phyloP scores from a whole-genome alignment of 441 rosid genomes.

The Hura crepitans region DNA sequence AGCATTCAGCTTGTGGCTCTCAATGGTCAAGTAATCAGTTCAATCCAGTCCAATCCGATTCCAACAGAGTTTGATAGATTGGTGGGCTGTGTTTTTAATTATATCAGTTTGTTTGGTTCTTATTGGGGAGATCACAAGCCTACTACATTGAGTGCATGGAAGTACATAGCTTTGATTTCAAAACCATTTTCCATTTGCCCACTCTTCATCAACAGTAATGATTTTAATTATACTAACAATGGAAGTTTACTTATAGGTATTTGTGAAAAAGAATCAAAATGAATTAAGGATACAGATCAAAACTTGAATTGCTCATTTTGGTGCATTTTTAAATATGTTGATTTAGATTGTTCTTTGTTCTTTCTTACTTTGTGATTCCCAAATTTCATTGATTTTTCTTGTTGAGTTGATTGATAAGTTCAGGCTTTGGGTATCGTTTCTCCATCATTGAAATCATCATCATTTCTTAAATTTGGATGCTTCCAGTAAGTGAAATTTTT shows the following conservation, averaged over 20 bases:
- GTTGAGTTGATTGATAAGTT: neutral
- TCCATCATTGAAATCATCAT: neutral
- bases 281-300: neutral
- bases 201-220: neutral
- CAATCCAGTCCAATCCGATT: too few relatives aligned
- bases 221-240: neutral
- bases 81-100: neutral
- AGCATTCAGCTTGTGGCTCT: neutral
- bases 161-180: neutral
- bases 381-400: neutral
- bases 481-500: neutral
- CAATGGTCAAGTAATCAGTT: too few relatives aligned
- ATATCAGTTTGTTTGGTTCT: neutral
- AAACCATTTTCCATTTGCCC: neutral
- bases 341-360: neutral
- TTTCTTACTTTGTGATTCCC: neutral
- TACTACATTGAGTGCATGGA: neutral
- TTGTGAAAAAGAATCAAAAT: conserved; percentile 1
- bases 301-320: neutral
- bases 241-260: neutral
- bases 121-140: too few relatives aligned
- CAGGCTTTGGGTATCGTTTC: neutral
- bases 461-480: neutral
- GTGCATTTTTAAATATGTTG: neutral
- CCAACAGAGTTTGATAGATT: too few relatives aligned